These are phyloP conservation scores for Macrocybe gigantea DNA, from an alignment of 768 basidiomycete genomes.

Conservation along the genomic window DNA sequence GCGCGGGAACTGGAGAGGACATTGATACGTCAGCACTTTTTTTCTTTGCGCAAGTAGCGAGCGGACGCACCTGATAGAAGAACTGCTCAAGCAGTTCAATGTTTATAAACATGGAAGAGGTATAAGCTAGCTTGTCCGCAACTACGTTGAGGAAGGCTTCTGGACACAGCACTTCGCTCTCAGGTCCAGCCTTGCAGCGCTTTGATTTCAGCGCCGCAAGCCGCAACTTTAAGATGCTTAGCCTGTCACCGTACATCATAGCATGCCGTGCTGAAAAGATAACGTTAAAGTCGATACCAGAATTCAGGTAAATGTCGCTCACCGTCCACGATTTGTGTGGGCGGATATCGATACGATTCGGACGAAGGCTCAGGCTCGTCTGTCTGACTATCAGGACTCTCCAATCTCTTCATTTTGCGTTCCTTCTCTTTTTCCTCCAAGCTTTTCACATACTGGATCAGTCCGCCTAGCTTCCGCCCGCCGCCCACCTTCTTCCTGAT, in stretches of 20 bases:
- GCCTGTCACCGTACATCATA: conserved; percentile 77
- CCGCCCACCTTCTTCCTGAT: conserved; percentile 90
- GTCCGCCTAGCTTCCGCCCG: conserved; percentile 62
- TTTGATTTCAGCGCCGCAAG: conserved; percentile 82
- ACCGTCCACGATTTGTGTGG: conserved; percentile 92
- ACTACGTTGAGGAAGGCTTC: conserved; percentile 97
- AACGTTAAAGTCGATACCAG: conserved; percentile 7
- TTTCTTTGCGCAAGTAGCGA: not conserved
- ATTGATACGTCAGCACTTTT: conserved; percentile 1
- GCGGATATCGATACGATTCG: conserved; percentile 86
- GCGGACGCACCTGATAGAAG: conserved; percentile 83
- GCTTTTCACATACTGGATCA: conserved; percentile 77
- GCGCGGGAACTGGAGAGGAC: conserved; percentile 72
- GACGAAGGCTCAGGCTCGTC: conserved; percentile 34
- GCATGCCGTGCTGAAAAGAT: conserved; percentile 76
- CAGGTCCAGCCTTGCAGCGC: conserved; percentile 83
- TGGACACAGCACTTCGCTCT: conserved; percentile 87
- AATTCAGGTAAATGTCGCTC: conserved; percentile 16
- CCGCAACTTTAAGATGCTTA: conserved; percentile 80
- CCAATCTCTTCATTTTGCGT: conserved; percentile 46
- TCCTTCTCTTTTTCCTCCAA: conserved; percentile 76
- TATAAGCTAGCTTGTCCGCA: conserved; percentile 93
- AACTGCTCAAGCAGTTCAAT: conserved; percentile 97
- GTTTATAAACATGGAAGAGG: conserved; percentile 97
- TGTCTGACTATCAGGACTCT: conserved; percentile 24